phyloP scores from a whole-genome alignment of 139 green algal genomes.

The Haematococcus lacustris region DNA sequence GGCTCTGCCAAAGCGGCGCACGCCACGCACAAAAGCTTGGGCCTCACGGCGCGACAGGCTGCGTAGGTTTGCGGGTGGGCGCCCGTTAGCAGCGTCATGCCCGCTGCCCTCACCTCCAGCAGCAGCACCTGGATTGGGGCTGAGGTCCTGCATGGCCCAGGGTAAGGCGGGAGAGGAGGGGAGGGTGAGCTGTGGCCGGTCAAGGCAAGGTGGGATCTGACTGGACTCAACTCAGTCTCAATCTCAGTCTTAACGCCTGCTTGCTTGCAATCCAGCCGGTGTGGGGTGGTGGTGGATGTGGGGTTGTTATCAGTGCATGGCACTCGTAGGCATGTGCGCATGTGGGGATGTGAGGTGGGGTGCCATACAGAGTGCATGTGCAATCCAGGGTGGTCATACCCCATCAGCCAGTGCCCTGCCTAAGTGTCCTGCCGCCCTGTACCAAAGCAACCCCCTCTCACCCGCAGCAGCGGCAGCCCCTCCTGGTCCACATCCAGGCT shows the following conservation, averaged over 20 bases:
- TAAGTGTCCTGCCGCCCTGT: not conserved
- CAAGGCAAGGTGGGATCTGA: conserved; percentile 3
- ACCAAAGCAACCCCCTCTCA: not conserved
- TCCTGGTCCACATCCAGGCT: conserved; percentile 37
- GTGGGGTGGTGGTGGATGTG: not conserved
- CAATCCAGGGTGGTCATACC: not conserved
- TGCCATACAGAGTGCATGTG: not conserved
- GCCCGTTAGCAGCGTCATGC: not conserved
- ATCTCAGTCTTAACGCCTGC: not conserved
- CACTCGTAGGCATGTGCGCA: not conserved
- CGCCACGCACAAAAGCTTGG: conserved; percentile 53
- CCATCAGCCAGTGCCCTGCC: not conserved
- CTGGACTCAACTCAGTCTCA: not conserved
- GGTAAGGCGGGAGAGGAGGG: not conserved
- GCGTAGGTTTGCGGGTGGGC: conserved; percentile 1
- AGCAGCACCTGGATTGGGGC: not conserved
- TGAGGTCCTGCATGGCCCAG: not conserved
- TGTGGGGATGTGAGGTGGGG: too few relatives aligned
- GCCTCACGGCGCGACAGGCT: conserved; percentile 53
- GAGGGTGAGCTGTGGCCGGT: not conserved
- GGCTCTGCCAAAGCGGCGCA: conserved; percentile 44
- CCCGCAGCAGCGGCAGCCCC: conserved; percentile 8
- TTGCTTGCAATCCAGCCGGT: not conserved
- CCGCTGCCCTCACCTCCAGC: not conserved
- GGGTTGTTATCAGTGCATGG: not conserved